phyloP scores from a whole-genome alignment of 2,329 filamentous ascomycete species.

The Penicillium sp. region DNA sequence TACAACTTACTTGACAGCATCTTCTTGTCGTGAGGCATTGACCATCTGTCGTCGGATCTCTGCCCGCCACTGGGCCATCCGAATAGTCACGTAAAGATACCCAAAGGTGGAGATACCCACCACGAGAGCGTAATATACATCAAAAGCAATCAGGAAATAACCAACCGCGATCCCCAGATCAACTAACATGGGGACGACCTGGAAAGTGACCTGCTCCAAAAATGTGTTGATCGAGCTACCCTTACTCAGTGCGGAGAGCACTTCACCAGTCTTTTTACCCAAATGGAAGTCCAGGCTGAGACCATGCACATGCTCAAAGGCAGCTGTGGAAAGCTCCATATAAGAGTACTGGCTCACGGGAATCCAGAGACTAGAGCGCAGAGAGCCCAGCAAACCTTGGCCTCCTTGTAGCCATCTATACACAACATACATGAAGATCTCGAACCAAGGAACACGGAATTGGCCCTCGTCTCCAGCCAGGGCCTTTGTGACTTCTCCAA shows the following conservation, averaged over 20 bases:
- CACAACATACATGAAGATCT: constrained; percentile 73
- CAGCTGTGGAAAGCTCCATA: constrained; percentile 86
- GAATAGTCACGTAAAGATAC: constrained; percentile 94
- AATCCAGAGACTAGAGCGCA: constrained; percentile 87
- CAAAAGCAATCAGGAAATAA: constrained; percentile 76
- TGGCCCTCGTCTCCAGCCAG: constrained; percentile 60
- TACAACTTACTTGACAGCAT: constrained; percentile 76
- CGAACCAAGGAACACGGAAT: constrained; percentile 66
- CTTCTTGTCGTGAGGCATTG: constrained; percentile 90
- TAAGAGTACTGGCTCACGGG: constrained; percentile 97
- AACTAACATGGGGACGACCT: constrained; percentile 90
- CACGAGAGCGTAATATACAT: constrained; percentile 86
- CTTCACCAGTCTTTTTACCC: constrained; percentile 93
- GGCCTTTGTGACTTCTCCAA: constrained; percentile 75
- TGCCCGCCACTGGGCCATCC: constrained; percentile 89
- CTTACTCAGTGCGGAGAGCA: constrained; percentile 92
- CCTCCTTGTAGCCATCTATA: constrained; percentile 83
- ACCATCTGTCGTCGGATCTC: constrained; percentile 92
- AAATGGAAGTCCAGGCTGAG: constrained; percentile 96
- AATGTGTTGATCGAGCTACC: constrained; percentile 96
- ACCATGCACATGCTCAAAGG: constrained; percentile 95
- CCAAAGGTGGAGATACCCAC: constrained; percentile 90
- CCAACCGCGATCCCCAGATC: constrained; percentile 83
- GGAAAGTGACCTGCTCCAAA: constrained; percentile 93
- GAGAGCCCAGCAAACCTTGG: constrained; percentile 80